phyloP scores from a whole-genome alignment of 345 rosid genomes.

The Eucalyptus fibrosa region DNA sequence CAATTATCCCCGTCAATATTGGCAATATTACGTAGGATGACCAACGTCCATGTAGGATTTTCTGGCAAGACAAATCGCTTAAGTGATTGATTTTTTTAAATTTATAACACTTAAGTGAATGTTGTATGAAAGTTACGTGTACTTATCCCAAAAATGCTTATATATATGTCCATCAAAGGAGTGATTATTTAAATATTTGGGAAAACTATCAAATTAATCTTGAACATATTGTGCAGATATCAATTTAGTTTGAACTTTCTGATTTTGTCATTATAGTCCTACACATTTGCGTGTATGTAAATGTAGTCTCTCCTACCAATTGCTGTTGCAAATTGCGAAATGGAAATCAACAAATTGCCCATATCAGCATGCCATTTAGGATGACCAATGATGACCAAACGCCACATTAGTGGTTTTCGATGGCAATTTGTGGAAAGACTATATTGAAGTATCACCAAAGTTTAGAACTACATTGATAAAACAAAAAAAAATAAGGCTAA shows the following conservation, averaged over 20 bases:
- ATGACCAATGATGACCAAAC: accelerated
- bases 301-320: background rate
- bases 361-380: accelerated
- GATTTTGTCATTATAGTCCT: no score
- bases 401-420: background rate
- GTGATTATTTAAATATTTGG: no score
- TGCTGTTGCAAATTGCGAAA: background rate
- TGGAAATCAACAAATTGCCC: background rate
- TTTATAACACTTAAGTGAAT: no score
- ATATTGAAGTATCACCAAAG: no score
- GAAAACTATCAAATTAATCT: no score
- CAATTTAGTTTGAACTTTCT: background rate
- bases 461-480: no score
- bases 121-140: accelerated
- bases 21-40: accelerated
- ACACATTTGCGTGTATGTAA: no score
- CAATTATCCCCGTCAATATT: accelerated
- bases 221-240: background rate
- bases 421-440: background rate
- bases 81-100: no score
- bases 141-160: no score
- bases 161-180: no score
- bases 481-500: background rate
- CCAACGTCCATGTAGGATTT: accelerated
- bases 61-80: accelerated